Base-by-base conservation (phyloP, 345 rosid species). In the Pistacia atlantica region DNA sequence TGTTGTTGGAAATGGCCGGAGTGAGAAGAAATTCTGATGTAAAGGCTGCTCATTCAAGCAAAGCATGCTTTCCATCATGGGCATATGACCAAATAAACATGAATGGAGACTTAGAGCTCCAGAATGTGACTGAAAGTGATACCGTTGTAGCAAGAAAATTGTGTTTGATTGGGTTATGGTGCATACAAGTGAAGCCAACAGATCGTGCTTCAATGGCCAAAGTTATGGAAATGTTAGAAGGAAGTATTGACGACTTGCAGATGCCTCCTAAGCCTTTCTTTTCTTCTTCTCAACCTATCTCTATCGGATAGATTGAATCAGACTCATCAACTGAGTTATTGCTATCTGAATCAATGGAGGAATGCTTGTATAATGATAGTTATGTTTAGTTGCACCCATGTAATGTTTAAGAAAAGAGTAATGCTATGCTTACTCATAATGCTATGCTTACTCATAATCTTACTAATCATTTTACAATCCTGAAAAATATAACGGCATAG, bases 171-270 rank as follows among this genome's bases (percentile, higher is more conserved):
- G 86, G 89, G 62, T 57, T 83, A 59, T 86, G 82, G 80, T 83
- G 89, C 80, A 83, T 80, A 72, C 86, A 83, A 65, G 75, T 78
- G 68, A 61, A 38, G 20, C 70, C 82, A 68, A 64, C 59, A 6
- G 77, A 83, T 35, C 85, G 86, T 17, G 83, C 86, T 8, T 64
- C 74, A 22, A 86, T 83, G 83, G 49, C 82, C 70, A 75, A 65
- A 67, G 89, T 83, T 25, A 75, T 83, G 52, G 83, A 81, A 77
- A 81, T 86, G 85, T 76, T 86, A 52, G 71, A 72, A 62, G 72
- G 72, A 1, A 65, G 56, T 11, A 18, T 52, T 17, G 74, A 63
- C 55, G 72, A 71, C 42, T 71, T 86, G 59, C 66, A 77, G 62
- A 59, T 77, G 79, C 86, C 89, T 69, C 75, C 80, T n/a, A 81